Evolutionary conservation across 331 rosid species (phyloP), one percentile per base, ranked within the genome.

Genomic region (Dryas integrifolia): DNA sequence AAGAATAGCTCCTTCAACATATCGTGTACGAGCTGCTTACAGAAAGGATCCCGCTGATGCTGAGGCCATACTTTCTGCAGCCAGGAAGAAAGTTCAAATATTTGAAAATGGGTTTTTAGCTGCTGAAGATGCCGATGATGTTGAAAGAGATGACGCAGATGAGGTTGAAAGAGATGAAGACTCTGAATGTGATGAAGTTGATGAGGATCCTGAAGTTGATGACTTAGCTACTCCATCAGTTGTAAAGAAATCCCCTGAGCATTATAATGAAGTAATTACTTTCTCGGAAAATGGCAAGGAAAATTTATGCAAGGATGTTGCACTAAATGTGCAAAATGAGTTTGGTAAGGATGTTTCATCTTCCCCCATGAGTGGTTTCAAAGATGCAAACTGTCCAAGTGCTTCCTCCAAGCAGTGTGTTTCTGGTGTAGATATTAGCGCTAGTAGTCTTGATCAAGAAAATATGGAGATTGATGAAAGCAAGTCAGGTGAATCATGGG

Each of bases 1-100:
- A 87, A 95, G 99, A 76, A 91, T 95, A 63, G 99, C 99, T 68
- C 99, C 99, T 53, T 95, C 99, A 73, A 95, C 99, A 57, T 95
- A 95, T 76, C 95, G 99, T 26, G 96, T 95, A 24, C 91, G 98
- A 64, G 70, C 91, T 79, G 91, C 99, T 76, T 95, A 84, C 74
- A 83, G 97, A 82, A 87, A 95, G 84, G 96, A 95, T 82, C 98
- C 99, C 63, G 82, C 84, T 69, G 98, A 95, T 72, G 92, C 99
- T 12, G 99, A 84, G 76, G 88, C 85, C 52, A 88, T 92, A 73
- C 99, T 95, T 72, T 87, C 98, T 35, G 88, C 80, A 63, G 99
- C 99, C 38, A 86, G 99, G 83, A 95, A 95, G 88, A 95, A 95
- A 82, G 87, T 95, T 78, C 96, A 86, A 84, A 82, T 95, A 82